Evolutionary conservation across 108 stramenopile species (phyloP).

Genomic region (Conticribra guillardii): DNA sequence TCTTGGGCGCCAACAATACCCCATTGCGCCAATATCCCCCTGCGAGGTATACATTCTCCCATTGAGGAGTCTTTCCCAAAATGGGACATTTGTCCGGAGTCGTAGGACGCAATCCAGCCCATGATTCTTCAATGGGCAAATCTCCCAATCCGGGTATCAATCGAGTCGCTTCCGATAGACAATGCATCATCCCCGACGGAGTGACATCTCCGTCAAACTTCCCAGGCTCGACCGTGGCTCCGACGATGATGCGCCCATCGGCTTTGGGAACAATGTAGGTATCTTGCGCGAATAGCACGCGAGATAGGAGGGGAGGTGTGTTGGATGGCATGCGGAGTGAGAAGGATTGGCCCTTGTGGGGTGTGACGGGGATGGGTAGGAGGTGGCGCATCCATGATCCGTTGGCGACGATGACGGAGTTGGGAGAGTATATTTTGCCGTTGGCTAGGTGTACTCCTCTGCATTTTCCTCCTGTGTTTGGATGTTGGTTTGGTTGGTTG

Average conservation of each 20-base stretch:
- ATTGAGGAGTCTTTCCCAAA: conserved; percentile 76
- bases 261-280: conserved; percentile 96
- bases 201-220: conserved; percentile 77
- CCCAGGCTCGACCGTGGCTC: conserved; percentile 93
- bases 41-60: conserved; percentile 85
- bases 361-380: conserved; percentile 87
- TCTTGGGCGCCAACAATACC: conserved; percentile 90
- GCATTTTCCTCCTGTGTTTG: conserved; percentile 48
- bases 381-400: conserved; percentile 95
- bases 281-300: conserved; percentile 90
- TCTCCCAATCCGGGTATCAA: conserved; percentile 81
- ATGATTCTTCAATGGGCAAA: conserved; percentile 88
- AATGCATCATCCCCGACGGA: conserved; percentile 81
- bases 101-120: conserved; percentile 93
- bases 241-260: conserved; percentile 89
- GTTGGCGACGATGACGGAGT: conserved; percentile 78
- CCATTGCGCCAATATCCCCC: conserved; percentile 97
- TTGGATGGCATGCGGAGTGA: conserved; percentile 76
- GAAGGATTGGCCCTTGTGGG: conserved; percentile 94
- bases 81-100: conserved; percentile 93
- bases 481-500: too few species aligned
- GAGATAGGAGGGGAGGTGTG: conserved; percentile 60
- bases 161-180: conserved; percentile 65
- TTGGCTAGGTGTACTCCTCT: conserved; percentile 57
- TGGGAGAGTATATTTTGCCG: conserved; percentile 62